Base-by-base conservation (phyloP, 1,284 basidiomycete species). In the Cryptococcus jaspeensis region DNA sequence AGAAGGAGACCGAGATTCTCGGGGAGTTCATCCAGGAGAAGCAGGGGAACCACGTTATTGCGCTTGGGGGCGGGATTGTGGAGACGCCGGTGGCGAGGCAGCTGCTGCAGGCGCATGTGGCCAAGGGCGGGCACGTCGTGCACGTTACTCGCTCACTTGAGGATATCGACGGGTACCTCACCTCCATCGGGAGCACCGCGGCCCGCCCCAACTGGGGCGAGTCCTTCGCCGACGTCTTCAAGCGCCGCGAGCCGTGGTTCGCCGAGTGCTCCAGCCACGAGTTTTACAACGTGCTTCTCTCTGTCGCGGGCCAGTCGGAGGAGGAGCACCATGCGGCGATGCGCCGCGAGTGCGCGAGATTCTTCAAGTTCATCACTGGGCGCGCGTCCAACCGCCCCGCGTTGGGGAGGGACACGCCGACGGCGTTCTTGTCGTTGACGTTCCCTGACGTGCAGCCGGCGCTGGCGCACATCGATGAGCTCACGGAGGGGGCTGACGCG, bases 21-120 rank as follows among this genome's bases (percentile, higher is more conserved):
- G 75, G 82, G 20, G 82, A 85, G 23, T 80, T 93, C 35, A 79
- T 92, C 15, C 71, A 77, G 25, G 79, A 82, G 20, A 81, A 85
- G 62, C 70, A 80, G 2, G 82, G 82, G 22, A 84, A 85, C 2
- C 84, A 90, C 72, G 82, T 96, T 52, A 84, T 96, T 69, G 91
- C 89, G 59, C 85, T 98, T n/a, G 95, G 96, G 12, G 96, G 96
- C 5, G 94, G 95, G 0, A 87, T 99, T 52, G 90, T 98, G 43
- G 96, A 99, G 79, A 90, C 87, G 0, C 82, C 86, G 6, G 84
- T 82, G 43, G 88, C 89, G 12, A 81, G 91, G 38, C 81, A 87
- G 18, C 68, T 90, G 7, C 81, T 98, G 58, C 82, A 84, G 69
- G 78, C 82, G 9, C 93, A 92, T 71, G 84, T 84, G 9, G 78